A percentile compares a stretch with the other conserved stretches of the same genome.
Evolutionary conservation across 176 grass and related monocot genomes (phyloP).

Genomic region (Sorghum bicolor): DNA sequence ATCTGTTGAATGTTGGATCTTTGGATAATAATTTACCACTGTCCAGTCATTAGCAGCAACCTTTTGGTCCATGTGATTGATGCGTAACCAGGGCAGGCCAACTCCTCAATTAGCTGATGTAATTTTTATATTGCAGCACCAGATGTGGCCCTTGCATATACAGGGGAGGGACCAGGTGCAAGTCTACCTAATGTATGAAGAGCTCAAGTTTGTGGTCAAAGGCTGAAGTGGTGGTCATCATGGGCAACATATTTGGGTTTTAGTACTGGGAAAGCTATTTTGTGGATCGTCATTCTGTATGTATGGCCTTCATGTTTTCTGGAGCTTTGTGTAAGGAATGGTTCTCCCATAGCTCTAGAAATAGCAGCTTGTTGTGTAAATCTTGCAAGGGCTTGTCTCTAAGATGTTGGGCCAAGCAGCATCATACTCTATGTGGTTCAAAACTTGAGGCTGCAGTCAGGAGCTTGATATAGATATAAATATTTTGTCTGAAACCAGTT

Average conservation of each 20-base stretch:
- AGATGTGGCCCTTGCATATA: neutral
- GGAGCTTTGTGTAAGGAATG: neutral
- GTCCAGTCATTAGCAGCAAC: too few relatives aligned
- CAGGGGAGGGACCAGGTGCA: neutral
- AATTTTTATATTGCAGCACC: neutral
- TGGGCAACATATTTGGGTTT: neutral
- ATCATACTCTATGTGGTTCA: neutral
- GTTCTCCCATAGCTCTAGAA: neutral
- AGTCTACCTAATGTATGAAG: neutral
- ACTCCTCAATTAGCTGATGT: neutral
- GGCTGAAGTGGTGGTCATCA: neutral
- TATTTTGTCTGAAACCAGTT: too few relatives aligned
- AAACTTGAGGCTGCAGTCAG: neutral
- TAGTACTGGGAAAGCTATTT: neutral
- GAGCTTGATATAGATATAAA: too few relatives aligned
- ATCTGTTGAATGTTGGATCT: too few relatives aligned
- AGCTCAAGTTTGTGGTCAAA: neutral
- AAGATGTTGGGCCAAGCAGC: neutral
- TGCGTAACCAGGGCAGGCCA: neutral
- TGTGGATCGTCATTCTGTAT: neutral
- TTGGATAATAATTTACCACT: too few relatives aligned
- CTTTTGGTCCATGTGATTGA: neutral
- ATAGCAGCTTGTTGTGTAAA: neutral
- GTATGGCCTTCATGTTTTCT: neutral
- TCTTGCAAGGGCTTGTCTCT: neutral